These are phyloP conservation scores for Micromonas pusilla DNA, from an alignment of 139 green algal species.

Conservation along the genomic window DNA sequence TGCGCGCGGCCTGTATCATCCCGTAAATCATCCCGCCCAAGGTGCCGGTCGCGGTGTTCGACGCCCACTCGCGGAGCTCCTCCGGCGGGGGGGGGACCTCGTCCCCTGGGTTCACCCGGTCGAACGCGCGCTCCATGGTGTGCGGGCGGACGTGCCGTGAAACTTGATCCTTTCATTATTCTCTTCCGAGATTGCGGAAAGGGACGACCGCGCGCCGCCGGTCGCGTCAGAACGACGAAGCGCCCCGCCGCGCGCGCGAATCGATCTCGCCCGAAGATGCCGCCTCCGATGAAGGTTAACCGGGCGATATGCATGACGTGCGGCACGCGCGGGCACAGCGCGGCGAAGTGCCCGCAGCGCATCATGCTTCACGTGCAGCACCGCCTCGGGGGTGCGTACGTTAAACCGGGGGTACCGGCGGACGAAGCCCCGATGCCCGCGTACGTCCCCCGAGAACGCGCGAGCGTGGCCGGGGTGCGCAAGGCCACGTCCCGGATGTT, in stretches of 20 bases:
- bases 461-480: too few species aligned
- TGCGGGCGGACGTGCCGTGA: background rate
- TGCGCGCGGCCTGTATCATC: background rate
- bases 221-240: background rate
- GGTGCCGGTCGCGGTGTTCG: background rate
- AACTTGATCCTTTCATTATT: background rate
- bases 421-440: too few species aligned
- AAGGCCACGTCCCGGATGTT: background rate
- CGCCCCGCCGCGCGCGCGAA: background rate
- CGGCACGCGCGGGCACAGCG: background rate
- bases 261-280: too few species aligned
- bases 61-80: background rate
- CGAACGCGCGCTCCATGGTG: background rate
- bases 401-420: too few species aligned
- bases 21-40: constrained; percentile 8
- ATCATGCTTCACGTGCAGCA: background rate
- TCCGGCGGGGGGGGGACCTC: constrained; percentile 1
- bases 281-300: too few species aligned
- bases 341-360: background rate
- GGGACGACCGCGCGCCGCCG: background rate
- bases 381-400: background rate
- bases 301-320: background rate
- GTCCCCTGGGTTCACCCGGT: background rate
- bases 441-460: too few species aligned
- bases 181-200: background rate